phyloP scores from a whole-genome alignment of 2,329 filamentous ascomycete genomes.

The Ophiostoma quercus region DNA sequence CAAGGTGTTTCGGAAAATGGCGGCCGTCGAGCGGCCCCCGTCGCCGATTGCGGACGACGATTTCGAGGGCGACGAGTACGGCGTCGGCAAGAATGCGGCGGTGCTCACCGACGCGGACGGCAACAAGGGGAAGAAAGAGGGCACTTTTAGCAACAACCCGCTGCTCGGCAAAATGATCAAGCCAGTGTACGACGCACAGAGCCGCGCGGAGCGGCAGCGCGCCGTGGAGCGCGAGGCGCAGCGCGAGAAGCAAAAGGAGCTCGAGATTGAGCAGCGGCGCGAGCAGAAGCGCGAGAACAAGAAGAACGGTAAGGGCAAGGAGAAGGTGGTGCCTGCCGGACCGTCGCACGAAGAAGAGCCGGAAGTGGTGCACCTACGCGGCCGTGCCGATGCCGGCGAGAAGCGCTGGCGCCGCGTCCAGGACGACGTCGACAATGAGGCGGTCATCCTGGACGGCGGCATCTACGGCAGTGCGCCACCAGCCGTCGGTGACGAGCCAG shows the following conservation, averaged over 20 bases:
- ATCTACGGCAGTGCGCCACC: slow-evolving; percentile 35
- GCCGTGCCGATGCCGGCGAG: slow-evolving; percentile 37
- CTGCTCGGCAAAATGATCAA: slow-evolving; percentile 58
- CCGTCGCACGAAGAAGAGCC: background rate
- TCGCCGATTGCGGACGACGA: slow-evolving; percentile 36
- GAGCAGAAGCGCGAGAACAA: slow-evolving; percentile 8
- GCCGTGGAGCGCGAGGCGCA: slow-evolving; percentile 22
- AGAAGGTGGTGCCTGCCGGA: background rate
- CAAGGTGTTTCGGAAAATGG: slow-evolving; percentile 69
- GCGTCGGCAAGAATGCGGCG: slow-evolving; percentile 17
- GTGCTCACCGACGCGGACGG: slow-evolving; percentile 35
- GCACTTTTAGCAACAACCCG: slow-evolving; percentile 65
- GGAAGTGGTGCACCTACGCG: slow-evolving; percentile 32
- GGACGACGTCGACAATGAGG: slow-evolving; percentile 55
- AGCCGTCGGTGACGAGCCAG: slow-evolving; percentile 16
- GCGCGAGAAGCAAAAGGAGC: slow-evolving; percentile 14
- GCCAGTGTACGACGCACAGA: slow-evolving; percentile 49
- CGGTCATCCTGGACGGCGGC: slow-evolving; percentile 54
- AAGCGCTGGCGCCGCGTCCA: slow-evolving; percentile 56
- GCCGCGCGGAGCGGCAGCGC: slow-evolving; percentile 32
- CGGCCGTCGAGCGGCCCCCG: slow-evolving; percentile 53
- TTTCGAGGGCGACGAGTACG: slow-evolving; percentile 32
- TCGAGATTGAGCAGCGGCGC: background rate
- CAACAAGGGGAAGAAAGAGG: slow-evolving; percentile 39
- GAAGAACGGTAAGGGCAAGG: slow-evolving; percentile 12